Conservation (phyloP, 768 basidiomycete species). For the Kondoa malvinella region DNA sequence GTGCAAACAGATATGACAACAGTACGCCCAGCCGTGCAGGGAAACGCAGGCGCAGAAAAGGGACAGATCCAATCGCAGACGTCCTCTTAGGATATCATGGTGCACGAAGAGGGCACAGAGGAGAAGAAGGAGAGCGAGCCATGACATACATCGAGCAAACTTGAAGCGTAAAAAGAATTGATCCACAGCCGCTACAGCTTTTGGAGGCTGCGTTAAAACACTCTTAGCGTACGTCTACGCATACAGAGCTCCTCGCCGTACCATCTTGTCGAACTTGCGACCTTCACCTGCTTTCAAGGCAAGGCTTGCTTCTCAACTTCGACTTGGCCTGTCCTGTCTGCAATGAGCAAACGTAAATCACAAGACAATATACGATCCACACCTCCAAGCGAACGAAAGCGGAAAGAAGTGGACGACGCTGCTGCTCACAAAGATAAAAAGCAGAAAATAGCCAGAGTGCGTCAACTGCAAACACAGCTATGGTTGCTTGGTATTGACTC, state of each 20-base stretch:
- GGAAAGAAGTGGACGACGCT: not conserved
- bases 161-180: not conserved
- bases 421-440: not conserved
- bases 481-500: too few species aligned
- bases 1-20: not conserved
- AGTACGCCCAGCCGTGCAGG: too few species aligned
- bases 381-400: not conserved
- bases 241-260: not conserved
- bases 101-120: too few species aligned
- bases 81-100: too few species aligned
- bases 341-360: not conserved
- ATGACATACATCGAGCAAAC: not conserved
- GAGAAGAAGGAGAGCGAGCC: too few species aligned
- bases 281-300: too few species aligned
- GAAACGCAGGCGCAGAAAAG: not conserved
- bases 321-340: too few species aligned
- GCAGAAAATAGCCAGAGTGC: not conserved
- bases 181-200: not conserved
- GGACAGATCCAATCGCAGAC: not conserved
- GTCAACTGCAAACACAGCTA: not conserved
- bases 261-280: not conserved
- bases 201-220: not conserved
- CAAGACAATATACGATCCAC: not conserved
- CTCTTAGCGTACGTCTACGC: not conserved
- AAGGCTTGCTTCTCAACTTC: too few species aligned